Base-by-base conservation (phyloP, 768 basidiomycete genomes). In the Pleurotus citrinopileatus region DNA sequence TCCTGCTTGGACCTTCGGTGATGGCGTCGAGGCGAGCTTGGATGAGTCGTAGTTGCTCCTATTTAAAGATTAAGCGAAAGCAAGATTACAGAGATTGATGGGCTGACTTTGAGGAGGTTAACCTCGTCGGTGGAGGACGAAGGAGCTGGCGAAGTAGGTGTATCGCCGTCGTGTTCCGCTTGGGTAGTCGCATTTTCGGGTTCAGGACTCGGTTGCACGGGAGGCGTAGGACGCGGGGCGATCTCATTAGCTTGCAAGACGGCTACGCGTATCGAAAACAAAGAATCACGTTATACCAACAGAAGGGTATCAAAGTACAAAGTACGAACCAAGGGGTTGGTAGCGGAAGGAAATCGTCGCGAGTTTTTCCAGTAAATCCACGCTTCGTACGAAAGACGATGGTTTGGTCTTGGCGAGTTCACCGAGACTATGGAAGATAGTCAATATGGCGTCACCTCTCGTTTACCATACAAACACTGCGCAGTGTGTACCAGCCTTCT, bases 401-500 rank as follows among this genome's bases (percentile, higher is more conserved):
- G n/a, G n/a, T n/a, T n/a, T n/a, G n/a, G n/a, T n/a, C n/a, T n/a
- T n/a, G n/a, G n/a, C n/a, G n/a, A n/a, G n/a, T n/a, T n/a, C n/a
- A n/a, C n/a, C n/a, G n/a, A n/a, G n/a, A n/a, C n/a, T n/a, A n/a
- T n/a, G n/a, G n/a, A n/a, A n/a, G n/a, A n/a, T n/a, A n/a, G n/a
- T n/a, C n/a, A n/a, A n/a, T n/a, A n/a, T n/a, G n/a, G 32, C 9
- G 32, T 2, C n/a, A 2, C 9, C n/a, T 2, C 1, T 34, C 27
- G 20, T 19, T 20, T 38, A 22, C 22, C 10, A 26, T 26, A 55
- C 65, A 43, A 22, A 67, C 69, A 56, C 53, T n/a, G 64, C 58
- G 36, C 61, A 59, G 42, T 70, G 69, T 0, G 47, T 54, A 46
- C 66, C 55, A 12, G 59, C 63, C 40, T 66, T 69, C 55, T 69